Conservation (phyloP, 2,329 filamentous ascomycete species). For the Metarhizium robertsii region DNA sequence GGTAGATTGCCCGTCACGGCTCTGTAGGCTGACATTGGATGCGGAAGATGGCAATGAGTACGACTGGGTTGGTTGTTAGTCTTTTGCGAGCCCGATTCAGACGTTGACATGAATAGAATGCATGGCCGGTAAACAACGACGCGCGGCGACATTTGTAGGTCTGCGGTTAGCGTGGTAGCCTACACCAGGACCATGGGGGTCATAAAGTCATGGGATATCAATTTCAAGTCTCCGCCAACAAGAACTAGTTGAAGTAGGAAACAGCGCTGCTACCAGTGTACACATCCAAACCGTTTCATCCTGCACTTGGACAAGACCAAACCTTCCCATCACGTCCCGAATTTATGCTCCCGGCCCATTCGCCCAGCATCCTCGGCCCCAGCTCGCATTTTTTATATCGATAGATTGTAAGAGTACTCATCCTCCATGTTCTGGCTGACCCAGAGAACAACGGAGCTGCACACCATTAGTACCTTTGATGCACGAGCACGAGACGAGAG, state of each 20-base stretch:
- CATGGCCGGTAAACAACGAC: too few relatives aligned
- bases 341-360: neutral
- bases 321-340: neutral
- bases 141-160: too few relatives aligned
- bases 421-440: constrained; percentile 66
- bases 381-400: constrained; percentile 26
- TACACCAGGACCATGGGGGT: neutral
- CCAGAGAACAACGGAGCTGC: constrained; percentile 55
- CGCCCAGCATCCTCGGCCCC: neutral
- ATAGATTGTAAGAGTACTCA: constrained; percentile 60
- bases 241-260: neutral
- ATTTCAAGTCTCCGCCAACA: neutral
- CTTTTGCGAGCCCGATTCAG: too few relatives aligned
- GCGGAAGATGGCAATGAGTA: too few relatives aligned
- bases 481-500: neutral
- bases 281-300: neutral
- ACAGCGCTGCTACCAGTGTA: neutral
- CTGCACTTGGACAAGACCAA: neutral
- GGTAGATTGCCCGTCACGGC: too few relatives aligned
- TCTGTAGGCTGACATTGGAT: too few relatives aligned
- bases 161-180: too few relatives aligned
- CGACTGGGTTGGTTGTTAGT: too few relatives aligned
- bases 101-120: too few relatives aligned
- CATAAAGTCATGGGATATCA: neutral
- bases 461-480: constrained; percentile 6